Conservation (phyloP, 345 rosid genomes). For the Murraya koenigii region DNA sequence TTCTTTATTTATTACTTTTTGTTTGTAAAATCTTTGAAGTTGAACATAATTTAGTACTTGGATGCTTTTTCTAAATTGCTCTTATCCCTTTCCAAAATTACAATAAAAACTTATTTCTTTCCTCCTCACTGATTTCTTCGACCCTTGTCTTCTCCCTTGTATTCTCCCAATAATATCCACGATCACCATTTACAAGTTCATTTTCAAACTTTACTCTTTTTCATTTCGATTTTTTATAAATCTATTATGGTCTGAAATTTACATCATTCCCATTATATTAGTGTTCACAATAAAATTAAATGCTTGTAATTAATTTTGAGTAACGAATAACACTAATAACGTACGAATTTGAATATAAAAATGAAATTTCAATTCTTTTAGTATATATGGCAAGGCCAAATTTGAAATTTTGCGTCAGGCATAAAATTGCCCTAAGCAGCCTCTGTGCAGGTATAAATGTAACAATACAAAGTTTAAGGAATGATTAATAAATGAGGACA, state of each 20-base stretch:
- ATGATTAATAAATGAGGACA: neutral
- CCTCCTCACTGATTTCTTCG: neutral
- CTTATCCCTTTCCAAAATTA: neutral
- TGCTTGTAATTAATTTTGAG: neutral
- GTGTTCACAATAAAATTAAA: neutral
- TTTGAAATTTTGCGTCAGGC: neutral
- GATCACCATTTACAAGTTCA: neutral
- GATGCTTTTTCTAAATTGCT: no score
- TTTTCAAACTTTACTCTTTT: neutral
- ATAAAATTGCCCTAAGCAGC: neutral
- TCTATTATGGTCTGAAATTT: neutral
- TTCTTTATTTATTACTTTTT: no score
- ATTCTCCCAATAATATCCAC: neutral
- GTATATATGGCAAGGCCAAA: neutral
- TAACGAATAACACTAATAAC: no score
- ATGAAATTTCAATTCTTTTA: neutral
- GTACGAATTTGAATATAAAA: no score
- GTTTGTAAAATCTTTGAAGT: neutral
- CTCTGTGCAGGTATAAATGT: neutral
- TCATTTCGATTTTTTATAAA: neutral
- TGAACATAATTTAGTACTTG: neutral
- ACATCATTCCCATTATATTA: neutral
- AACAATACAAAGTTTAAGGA: neutral
- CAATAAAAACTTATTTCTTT: neutral
- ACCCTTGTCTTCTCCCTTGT: neutral